phyloP scores from a whole-genome alignment of 768 basidiomycete genomes.

The Naganishia vaughanmartiniae region DNA sequence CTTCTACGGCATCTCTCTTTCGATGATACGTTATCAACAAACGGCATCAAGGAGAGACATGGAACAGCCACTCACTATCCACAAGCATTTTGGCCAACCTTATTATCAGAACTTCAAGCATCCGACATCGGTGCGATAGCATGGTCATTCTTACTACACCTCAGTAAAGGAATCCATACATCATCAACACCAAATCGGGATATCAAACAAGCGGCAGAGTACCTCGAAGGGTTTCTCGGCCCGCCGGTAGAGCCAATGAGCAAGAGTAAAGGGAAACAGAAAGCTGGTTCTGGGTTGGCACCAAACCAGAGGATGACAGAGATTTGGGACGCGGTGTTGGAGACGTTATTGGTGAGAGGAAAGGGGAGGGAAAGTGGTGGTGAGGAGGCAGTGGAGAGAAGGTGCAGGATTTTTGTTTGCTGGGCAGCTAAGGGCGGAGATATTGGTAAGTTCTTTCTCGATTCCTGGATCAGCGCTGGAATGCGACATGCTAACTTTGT shows the following conservation, averaged over 20 bases:
- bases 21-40: background rate
- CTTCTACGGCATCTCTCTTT: constrained; percentile 39
- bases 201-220: constrained; percentile 59
- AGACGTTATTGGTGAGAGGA: background rate
- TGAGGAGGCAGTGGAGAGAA: constrained; percentile 1
- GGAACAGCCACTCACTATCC: constrained; percentile 7
- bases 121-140: constrained; percentile 2
- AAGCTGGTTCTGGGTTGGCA: background rate
- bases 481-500: constrained; percentile 50
- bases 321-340: constrained; percentile 8
- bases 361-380: constrained; percentile 12
- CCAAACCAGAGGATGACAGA: background rate
- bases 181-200: constrained; percentile 52
- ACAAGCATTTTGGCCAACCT: constrained; percentile 4
- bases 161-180: constrained; percentile 5
- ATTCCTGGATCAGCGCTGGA: background rate
- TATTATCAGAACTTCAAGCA: constrained; percentile 4
- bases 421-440: constrained; percentile 29
- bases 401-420: constrained; percentile 42
- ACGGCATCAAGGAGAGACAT: background rate
- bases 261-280: constrained; percentile 16
- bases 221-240: constrained; percentile 61
- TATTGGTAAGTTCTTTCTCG: background rate
- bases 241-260: constrained; percentile 41
- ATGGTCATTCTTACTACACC: constrained; percentile 29